These are phyloP conservation scores for Bigelowiella natans DNA, from an alignment of 78 protist species.

Conservation along the genomic window DNA sequence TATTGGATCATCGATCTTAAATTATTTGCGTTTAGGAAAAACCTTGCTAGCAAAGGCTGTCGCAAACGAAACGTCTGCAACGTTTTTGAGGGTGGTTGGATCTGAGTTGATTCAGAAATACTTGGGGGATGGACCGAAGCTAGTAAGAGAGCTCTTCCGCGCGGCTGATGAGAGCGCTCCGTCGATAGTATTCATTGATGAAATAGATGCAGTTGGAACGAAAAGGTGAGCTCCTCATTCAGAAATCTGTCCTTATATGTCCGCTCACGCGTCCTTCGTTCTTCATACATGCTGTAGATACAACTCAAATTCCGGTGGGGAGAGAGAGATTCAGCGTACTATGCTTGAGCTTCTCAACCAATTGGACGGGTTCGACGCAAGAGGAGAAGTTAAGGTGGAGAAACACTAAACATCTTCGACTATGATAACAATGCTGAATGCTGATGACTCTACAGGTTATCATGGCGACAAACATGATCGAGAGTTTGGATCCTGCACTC, in stretches of 20 bases:
- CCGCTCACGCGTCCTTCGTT: not conserved
- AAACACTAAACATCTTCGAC: not conserved
- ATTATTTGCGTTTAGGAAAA: conserved; percentile 66
- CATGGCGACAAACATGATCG: conserved; percentile 98
- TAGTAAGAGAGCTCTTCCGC: conserved; percentile 56
- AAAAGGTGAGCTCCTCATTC: conserved; percentile 47
- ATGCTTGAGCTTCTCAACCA: conserved; percentile 99
- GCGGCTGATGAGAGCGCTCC: conserved; percentile 79
- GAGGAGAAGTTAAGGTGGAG: conserved; percentile 89
- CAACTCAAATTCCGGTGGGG: conserved; percentile 91
- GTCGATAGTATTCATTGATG: conserved; percentile 98
- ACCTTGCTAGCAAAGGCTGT: conserved; percentile 99
- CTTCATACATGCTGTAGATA: conserved; percentile 34
- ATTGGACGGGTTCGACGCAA: conserved; percentile 97
- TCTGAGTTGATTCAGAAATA: conserved; percentile 98
- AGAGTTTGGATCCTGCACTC: conserved; percentile 94
- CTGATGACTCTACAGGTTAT: conserved; percentile 38
- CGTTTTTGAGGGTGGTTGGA: conserved; percentile 97
- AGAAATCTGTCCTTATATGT: not conserved
- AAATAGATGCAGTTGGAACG: conserved; percentile 99
- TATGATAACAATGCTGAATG: not conserved
- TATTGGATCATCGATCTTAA: not conserved
- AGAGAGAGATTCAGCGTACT: conserved; percentile 97
- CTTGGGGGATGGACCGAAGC: conserved; percentile 98
- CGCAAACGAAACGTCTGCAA: conserved; percentile 96